Conservation (phyloP, 2,329 filamentous ascomycete species). For the Penicillium sp. region DNA sequence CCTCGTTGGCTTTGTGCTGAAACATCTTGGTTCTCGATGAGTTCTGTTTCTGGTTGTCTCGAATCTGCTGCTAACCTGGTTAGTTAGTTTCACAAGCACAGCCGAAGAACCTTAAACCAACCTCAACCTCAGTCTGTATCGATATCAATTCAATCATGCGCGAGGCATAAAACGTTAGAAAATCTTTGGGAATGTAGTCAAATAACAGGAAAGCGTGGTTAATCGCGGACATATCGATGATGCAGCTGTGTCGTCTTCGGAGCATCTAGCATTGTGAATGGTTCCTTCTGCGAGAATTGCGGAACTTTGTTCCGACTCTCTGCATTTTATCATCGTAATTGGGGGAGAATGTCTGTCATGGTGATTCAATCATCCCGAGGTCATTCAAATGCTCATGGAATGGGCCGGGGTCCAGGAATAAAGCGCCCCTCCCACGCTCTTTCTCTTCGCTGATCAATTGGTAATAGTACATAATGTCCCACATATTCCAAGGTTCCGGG, state of each 20-base stretch:
- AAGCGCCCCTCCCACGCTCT: no score
- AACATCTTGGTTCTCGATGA: conserved; percentile 19
- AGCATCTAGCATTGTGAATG: neutral
- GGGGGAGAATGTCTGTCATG: conserved; percentile 8
- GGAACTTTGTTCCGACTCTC: conserved; percentile 20
- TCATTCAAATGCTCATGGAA: neutral
- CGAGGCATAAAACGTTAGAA: neutral
- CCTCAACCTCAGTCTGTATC: no score
- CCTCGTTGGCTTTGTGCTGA: conserved; percentile 15
- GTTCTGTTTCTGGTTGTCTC: neutral
- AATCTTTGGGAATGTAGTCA: no score
- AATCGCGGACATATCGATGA: conserved; percentile 12
- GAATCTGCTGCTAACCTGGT: neutral
- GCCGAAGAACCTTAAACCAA: no score
- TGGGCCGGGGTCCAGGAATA: no score
- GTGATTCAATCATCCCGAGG: conserved; percentile 14
- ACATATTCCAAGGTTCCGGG: no score
- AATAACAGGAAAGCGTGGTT: neutral
- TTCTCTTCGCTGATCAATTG: no score
- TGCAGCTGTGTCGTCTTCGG: conserved; percentile 22
- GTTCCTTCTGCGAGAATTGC: neutral
- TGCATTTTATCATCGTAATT: neutral
- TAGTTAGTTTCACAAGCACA: neutral
- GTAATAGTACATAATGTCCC: no score
- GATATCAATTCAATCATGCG: no score